These are phyloP conservation scores for Leishmania turanica DNA, from an alignment of 208 protist species.

Conservation along the genomic window DNA sequence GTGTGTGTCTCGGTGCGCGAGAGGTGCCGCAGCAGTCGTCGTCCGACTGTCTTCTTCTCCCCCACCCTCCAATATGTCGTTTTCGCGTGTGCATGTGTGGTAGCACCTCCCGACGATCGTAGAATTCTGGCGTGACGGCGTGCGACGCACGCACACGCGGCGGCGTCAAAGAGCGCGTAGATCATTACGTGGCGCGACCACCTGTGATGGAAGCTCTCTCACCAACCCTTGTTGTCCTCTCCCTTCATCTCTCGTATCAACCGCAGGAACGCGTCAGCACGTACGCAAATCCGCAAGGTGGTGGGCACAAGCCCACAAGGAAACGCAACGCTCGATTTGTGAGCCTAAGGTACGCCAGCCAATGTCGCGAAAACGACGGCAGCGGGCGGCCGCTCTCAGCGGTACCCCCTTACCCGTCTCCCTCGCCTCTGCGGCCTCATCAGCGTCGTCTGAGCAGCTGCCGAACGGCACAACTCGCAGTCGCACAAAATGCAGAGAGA, in stretches of 20 bases:
- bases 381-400: not conserved
- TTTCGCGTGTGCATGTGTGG: not conserved
- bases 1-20: not conserved
- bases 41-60: not conserved
- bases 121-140: not conserved
- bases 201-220: not conserved
- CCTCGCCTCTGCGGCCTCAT: not conserved
- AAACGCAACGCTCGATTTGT: not conserved
- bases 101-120: not conserved
- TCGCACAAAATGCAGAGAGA: not conserved
- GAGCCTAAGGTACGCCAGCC: not conserved
- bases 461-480: not conserved
- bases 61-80: not conserved
- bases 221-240: not conserved
- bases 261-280: not conserved
- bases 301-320: not conserved
- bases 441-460: not conserved
- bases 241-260: not conserved
- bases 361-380: slow-evolving; percentile 2
- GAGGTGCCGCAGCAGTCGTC: not conserved
- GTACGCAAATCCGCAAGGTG: not conserved
- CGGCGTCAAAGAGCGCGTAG: not conserved
- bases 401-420: not conserved
- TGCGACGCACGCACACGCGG: not conserved
- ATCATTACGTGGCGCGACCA: not conserved